Percentiles rank a stretch among this genome's conserved stretches.
Evolutionary conservation across 2,329 filamentous ascomycete genomes (phyloP).

Genomic region (Colletotrichum truncatum): DNA sequence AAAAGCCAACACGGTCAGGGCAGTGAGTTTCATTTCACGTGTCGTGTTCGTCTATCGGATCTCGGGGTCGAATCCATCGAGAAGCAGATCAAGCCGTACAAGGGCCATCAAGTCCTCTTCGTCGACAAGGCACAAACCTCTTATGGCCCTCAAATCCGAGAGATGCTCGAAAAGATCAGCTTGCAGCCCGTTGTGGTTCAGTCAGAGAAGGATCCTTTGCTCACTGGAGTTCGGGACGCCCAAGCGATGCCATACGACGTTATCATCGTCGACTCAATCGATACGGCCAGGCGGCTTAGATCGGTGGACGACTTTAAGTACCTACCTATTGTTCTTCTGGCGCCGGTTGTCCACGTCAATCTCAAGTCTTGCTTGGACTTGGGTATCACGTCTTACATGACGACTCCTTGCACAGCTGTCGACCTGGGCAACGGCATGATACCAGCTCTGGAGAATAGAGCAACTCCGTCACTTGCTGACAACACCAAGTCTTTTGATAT

Average conservation of each 20-base stretch:
- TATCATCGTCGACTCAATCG: slow-evolving; percentile 93
- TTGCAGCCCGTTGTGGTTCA: slow-evolving; percentile 87
- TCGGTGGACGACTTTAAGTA: slow-evolving; percentile 97
- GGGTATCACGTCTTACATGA: slow-evolving; percentile 99
- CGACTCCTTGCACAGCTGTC: slow-evolving; percentile 91
- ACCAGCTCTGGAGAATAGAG: slow-evolving; percentile 91
- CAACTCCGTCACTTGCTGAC: slow-evolving; percentile 89
- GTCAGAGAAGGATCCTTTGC: slow-evolving; percentile 73
- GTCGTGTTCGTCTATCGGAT: slow-evolving; percentile 84
- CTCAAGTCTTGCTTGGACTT: slow-evolving; percentile 94
- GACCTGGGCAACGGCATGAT: slow-evolving; percentile 97
- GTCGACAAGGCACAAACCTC: slow-evolving; percentile 90
- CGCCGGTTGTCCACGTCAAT: slow-evolving; percentile 88
- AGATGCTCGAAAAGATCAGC: slow-evolving; percentile 81
- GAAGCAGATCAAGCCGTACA: slow-evolving; percentile 89
- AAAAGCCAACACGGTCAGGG: slow-evolving; percentile 91
- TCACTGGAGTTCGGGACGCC: slow-evolving; percentile 60
- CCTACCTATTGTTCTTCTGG: slow-evolving; percentile 92
- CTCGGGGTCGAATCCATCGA: slow-evolving; percentile 81
- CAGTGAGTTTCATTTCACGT: slow-evolving; percentile 97
- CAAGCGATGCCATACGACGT: slow-evolving; percentile 84
- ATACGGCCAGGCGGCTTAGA: slow-evolving; percentile 85
- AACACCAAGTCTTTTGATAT: slow-evolving; percentile 97
- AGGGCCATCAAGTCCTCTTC: slow-evolving; percentile 90
- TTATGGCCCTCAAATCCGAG: slow-evolving; percentile 78